Evolutionary conservation across 202 grass and related monocot genomes (phyloP).

Genomic region (Saccharum hybrid): DNA sequence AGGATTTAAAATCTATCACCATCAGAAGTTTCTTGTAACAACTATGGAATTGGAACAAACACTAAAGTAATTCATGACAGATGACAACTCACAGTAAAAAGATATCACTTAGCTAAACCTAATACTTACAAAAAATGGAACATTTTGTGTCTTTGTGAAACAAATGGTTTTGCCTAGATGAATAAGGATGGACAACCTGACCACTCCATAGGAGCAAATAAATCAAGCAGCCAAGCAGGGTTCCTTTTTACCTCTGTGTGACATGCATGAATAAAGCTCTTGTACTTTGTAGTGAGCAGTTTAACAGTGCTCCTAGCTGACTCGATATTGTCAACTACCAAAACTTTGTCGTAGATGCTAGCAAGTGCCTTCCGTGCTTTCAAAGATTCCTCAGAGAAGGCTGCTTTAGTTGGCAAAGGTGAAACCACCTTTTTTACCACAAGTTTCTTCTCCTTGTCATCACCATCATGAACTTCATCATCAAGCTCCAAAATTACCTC

Average conservation of each 20-base stretch:
- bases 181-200: slow-evolving; percentile 18
- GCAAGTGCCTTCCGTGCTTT: slow-evolving; percentile 49
- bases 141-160: slow-evolving; percentile 29
- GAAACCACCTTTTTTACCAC: slow-evolving; percentile 28
- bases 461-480: slow-evolving; percentile 37
- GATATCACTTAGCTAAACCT: slow-evolving; percentile 24
- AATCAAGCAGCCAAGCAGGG: slow-evolving; percentile 10
- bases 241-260: slow-evolving; percentile 68
- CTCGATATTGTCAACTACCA: slow-evolving; percentile 73
- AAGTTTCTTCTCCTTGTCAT: slow-evolving; percentile 26
- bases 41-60: slow-evolving; percentile 17
- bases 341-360: slow-evolving; percentile 70
- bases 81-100: not conserved
- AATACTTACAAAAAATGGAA: slow-evolving; percentile 8
- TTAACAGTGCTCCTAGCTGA: slow-evolving; percentile 65
- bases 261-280: slow-evolving; percentile 78
- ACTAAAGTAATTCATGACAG: slow-evolving; percentile 1
- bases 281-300: slow-evolving; percentile 81
- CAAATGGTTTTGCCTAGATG: slow-evolving; percentile 1
- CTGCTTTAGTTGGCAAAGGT: slow-evolving; percentile 24
- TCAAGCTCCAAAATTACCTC: slow-evolving; percentile 31
- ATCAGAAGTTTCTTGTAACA: not conserved
- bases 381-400: slow-evolving; percentile 40
- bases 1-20: slow-evolving; percentile 30
- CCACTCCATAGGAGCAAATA: slow-evolving; percentile 28